Evolutionary conservation across 352 stramenopile species (phyloP).

Genomic region (Pythium chondricola): DNA sequence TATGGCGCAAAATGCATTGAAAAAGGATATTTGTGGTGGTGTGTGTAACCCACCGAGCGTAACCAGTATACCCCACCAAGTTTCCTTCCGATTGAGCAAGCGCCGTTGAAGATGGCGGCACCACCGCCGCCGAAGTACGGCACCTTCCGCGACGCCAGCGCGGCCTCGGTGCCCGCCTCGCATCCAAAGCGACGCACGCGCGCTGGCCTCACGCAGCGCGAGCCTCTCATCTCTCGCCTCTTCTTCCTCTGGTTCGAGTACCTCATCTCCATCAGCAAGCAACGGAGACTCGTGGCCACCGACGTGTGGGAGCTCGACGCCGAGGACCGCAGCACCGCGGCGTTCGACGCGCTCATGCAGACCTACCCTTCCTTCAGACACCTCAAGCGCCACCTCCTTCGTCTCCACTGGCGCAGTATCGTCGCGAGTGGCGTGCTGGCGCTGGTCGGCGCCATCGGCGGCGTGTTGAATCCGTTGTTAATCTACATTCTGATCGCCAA

Average conservation of each 20-base stretch:
- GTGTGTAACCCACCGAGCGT: too few relatives aligned
- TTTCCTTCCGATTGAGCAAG: too few relatives aligned
- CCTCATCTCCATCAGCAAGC: conserved; percentile 4
- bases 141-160: too few relatives aligned
- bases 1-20: too few relatives aligned
- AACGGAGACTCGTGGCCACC: background rate
- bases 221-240: conserved; percentile 1
- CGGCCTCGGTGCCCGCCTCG: too few relatives aligned
- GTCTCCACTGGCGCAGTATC: conserved; percentile 7
- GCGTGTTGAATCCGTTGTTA: conserved; percentile 4
- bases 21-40: too few relatives aligned
- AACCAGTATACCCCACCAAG: too few relatives aligned
- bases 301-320: conserved; percentile 6
- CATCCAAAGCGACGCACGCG: background rate
- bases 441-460: background rate
- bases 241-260: conserved; percentile 15
- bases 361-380: too few relatives aligned
- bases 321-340: conserved; percentile 9
- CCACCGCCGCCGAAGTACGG: too few relatives aligned
- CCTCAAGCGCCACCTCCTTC: background rate
- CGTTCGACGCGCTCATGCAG: conserved; percentile 3
- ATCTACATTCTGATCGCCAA: conserved; percentile 3
- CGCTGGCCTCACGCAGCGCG: background rate
- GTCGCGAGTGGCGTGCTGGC: conserved; percentile 5
- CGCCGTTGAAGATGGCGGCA: too few relatives aligned